Evolutionary conservation across 176 grass and related monocot genomes (phyloP).

Genomic region (Aegilops bicornis): DNA sequence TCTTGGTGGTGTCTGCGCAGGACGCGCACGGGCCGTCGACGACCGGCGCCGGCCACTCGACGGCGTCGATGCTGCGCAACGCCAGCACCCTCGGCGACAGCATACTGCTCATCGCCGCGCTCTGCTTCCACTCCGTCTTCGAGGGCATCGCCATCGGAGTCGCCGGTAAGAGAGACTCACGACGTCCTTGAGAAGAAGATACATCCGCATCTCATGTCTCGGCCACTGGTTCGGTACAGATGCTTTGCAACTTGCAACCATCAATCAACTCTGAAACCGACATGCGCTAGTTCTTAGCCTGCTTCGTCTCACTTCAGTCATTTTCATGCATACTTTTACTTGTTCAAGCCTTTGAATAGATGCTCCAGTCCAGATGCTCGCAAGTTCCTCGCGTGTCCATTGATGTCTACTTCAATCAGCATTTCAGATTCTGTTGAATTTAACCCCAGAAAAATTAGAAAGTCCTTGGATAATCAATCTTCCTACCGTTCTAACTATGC

Average conservation of each 20-base stretch:
- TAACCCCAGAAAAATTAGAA: background rate
- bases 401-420: background rate
- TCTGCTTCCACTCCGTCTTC: constrained; percentile 98
- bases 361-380: background rate
- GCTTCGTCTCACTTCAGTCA: background rate
- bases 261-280: background rate
- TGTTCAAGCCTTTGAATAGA: background rate
- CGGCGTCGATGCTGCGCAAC: constrained; percentile 58
- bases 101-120: constrained; percentile 72
- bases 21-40: background rate
- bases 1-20: background rate
- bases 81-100: constrained; percentile 77
- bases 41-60: constrained; percentile 7
- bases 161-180: constrained; percentile 32
- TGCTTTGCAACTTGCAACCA: background rate
- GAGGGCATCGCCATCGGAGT: constrained; percentile 97
- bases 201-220: background rate
- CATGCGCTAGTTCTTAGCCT: background rate
- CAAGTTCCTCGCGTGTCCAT: background rate
- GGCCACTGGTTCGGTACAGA: background rate
- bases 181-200: background rate
- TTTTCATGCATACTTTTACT: constrained; percentile 26
- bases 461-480: background rate
- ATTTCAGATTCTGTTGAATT: background rate
- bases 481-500: background rate